Percentiles rank a stretch among this genome's conserved stretches.
These are phyloP conservation scores for Seiridium cupressi DNA, from an alignment of 2,329 filamentous ascomycete species.

Conservation along the genomic window DNA sequence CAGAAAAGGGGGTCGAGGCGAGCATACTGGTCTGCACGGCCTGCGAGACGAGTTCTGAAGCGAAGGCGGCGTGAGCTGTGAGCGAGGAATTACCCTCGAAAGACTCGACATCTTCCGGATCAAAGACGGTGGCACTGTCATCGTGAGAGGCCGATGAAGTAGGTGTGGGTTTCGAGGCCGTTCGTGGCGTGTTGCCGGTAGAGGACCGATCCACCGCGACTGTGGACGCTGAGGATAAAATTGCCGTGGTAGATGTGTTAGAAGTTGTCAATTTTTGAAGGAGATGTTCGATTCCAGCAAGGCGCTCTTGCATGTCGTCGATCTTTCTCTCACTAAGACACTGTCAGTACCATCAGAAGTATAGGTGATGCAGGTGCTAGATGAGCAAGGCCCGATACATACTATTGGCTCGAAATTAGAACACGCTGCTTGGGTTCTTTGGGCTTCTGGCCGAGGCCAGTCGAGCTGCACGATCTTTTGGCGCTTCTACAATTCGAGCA, in stretches of 20 bases:
- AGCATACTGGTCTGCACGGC: constrained; percentile 20
- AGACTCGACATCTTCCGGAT: constrained; percentile 48
- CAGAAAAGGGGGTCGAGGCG: constrained; percentile 25
- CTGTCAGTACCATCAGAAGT: background rate
- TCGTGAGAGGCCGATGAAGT: constrained; percentile 34
- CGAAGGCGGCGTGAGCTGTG: constrained; percentile 44
- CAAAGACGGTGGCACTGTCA: constrained; percentile 45
- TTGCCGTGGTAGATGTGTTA: background rate
- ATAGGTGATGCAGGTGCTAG: background rate
- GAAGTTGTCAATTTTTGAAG: constrained; percentile 26
- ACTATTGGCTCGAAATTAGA: constrained; percentile 62
- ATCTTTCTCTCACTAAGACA: constrained; percentile 50
- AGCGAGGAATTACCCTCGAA: constrained; percentile 45
- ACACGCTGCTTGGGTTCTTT: constrained; percentile 55
- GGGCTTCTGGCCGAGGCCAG: constrained; percentile 51
- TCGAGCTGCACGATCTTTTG: constrained; percentile 52
- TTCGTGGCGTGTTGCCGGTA: background rate
- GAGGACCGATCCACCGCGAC: background rate
- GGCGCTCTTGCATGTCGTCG: constrained; percentile 36
- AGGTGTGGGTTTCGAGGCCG: background rate
- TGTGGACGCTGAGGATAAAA: background rate
- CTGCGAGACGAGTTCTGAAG: constrained; percentile 41
- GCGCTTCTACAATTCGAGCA: constrained; percentile 58
- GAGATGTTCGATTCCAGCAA: constrained; percentile 35
- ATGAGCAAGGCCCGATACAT: constrained; percentile 22